Conservation (phyloP, 352 stramenopile genomes). For the Globisporangium irregulare region DNA sequence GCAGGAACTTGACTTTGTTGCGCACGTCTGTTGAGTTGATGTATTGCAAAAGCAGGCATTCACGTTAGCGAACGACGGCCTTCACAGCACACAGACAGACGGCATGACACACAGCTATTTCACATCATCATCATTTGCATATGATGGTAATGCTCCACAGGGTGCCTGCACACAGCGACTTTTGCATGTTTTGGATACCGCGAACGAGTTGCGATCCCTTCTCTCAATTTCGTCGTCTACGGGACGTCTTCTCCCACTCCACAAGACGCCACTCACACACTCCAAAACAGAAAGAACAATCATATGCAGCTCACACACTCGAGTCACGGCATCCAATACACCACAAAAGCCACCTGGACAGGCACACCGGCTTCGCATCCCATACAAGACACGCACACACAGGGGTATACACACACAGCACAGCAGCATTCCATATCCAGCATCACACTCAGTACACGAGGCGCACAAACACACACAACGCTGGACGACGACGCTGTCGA, state of each 20-base stretch:
- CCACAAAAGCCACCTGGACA: slow-evolving; percentile 3
- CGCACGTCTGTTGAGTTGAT: slow-evolving; percentile 78
- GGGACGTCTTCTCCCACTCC: not conserved
- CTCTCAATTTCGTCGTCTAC: slow-evolving; percentile 15
- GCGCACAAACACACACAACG: not conserved
- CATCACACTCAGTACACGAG: not conserved
- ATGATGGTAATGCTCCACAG: slow-evolving; percentile 26
- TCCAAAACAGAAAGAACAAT: slow-evolving; percentile 16
- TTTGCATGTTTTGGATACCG: slow-evolving; percentile 82
- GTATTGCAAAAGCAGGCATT: slow-evolving; percentile 26
- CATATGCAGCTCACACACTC: slow-evolving; percentile 7
- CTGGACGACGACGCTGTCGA: not conserved
- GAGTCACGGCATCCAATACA: slow-evolving; percentile 10
- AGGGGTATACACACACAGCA: slow-evolving; percentile 2
- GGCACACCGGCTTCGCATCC: slow-evolving; percentile 14
- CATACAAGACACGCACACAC: slow-evolving; percentile 8
- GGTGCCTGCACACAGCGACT: slow-evolving; percentile 89
- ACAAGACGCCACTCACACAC: slow-evolving; percentile 19
- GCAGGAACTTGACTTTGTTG: slow-evolving; percentile 98
- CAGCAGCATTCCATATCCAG: not conserved
- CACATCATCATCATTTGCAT: slow-evolving; percentile 15
- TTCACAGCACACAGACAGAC: slow-evolving; percentile 31
- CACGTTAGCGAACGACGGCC: slow-evolving; percentile 6
- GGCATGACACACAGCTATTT: slow-evolving; percentile 70
- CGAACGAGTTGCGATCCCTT: slow-evolving; percentile 14